A percentile compares a stretch with the other conserved stretches of the same genome.
phyloP scores from a whole-genome alignment of 1,284 basidiomycete species.

The Tylopilus orsonianus region DNA sequence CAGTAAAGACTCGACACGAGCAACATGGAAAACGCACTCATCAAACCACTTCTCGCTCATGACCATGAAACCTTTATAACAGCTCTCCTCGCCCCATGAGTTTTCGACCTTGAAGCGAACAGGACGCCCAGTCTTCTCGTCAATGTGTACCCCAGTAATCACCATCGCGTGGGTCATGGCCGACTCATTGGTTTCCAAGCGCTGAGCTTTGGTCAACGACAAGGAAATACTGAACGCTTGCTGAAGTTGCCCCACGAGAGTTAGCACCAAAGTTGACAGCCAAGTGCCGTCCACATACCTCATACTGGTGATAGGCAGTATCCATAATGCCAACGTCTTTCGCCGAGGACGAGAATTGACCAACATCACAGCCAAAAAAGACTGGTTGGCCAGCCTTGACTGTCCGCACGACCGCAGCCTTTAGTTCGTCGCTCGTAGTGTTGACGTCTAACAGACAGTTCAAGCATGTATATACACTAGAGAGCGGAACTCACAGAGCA shows the following conservation, averaged over 20 bases:
- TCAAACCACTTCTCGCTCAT: conserved; percentile 93
- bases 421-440: conserved; percentile 79
- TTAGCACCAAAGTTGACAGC: conserved; percentile 1
- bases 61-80: conserved; percentile 89
- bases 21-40: conserved; percentile 54
- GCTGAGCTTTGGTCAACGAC: conserved; percentile 79
- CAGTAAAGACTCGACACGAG: background rate
- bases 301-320: conserved; percentile 78
- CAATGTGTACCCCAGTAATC: conserved; percentile 89
- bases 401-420: conserved; percentile 77
- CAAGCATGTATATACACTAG: background rate
- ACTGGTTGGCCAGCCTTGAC: conserved; percentile 90
- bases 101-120: conserved; percentile 95
- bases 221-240: conserved; percentile 59
- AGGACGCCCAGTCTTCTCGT: conserved; percentile 66
- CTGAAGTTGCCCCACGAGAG: conserved; percentile 27
- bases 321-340: conserved; percentile 81
- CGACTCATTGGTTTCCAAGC: conserved; percentile 80
- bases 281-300: conserved; percentile 42
- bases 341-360: conserved; percentile 77
- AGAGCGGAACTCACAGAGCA: conserved; percentile 62
- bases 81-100: conserved; percentile 82
- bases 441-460: conserved; percentile 73
- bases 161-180: conserved; percentile 95
- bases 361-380: conserved; percentile 93